Evolutionary conservation across 129 eudicot species (phyloP).

Genomic region (Flaveria sonorensis): DNA sequence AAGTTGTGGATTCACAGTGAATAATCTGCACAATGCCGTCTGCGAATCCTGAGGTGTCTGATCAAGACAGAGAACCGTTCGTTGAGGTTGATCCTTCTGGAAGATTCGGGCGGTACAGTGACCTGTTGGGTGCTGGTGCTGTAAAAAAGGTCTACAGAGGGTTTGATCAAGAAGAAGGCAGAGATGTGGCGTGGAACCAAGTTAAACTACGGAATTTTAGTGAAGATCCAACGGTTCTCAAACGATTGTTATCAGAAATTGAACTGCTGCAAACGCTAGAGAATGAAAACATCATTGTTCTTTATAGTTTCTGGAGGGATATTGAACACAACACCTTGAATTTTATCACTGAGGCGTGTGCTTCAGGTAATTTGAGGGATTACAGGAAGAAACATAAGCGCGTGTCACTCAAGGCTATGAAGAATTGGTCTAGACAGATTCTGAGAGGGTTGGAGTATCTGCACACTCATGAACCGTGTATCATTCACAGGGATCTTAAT

Average conservation of each 20-base stretch:
- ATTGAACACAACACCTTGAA: constrained; percentile 50
- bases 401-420: constrained; percentile 67
- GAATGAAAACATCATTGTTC: constrained; percentile 65
- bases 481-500: constrained; percentile 74
- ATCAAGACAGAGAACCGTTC: constrained; percentile 63
- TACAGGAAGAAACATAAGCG: constrained; percentile 72
- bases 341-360: constrained; percentile 74
- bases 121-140: constrained; percentile 71
- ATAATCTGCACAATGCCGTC: constrained; percentile 47
- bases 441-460: constrained; percentile 70
- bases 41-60: constrained; percentile 43
- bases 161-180: constrained; percentile 69
- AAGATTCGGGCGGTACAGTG: constrained; percentile 75
- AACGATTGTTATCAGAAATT: constrained; percentile 53
- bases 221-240: constrained; percentile 54
- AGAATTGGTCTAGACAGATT: constrained; percentile 76
- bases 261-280: constrained; percentile 51
- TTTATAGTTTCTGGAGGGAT: constrained; percentile 69
- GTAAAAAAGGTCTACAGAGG: constrained; percentile 80
- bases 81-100: constrained; percentile 86
- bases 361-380: constrained; percentile 75
- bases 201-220: constrained; percentile 53
- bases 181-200: constrained; percentile 85
- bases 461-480: constrained; percentile 77
- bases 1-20: not conserved